A percentile compares a stretch with the other conserved stretches of the same genome.
phyloP scores from a whole-genome alignment of 1,139 yeast species.

The Lodderomyces jiufengensis region DNA sequence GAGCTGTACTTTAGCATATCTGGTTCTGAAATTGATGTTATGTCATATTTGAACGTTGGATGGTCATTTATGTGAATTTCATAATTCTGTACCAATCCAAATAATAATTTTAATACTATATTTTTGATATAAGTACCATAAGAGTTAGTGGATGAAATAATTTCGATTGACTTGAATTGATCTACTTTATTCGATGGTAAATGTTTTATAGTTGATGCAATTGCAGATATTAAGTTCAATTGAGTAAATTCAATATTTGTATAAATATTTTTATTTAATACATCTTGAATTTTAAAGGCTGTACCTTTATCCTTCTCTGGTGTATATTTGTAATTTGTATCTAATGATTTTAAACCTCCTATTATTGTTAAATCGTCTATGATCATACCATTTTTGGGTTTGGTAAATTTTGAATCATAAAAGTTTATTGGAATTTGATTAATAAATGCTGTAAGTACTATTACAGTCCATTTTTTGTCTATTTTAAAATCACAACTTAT shows the following conservation, averaged over 20 bases:
- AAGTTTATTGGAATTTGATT: slow-evolving; percentile 14
- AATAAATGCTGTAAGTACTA: slow-evolving; percentile 13
- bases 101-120: slow-evolving; percentile 28
- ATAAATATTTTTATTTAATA: slow-evolving; percentile 14
- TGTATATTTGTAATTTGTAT: slow-evolving; percentile 24
- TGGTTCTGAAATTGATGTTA: slow-evolving; percentile 8
- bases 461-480: slow-evolving; percentile 11
- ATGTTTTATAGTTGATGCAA: slow-evolving; percentile 60
- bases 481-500: slow-evolving; percentile 6
- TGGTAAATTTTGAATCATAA: slow-evolving; percentile 9
- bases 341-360: too few species aligned
- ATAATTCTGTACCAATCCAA: slow-evolving; percentile 21
- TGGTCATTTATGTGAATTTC: slow-evolving; percentile 6
- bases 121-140: slow-evolving; percentile 21
- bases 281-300: slow-evolving; percentile 23
- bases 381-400: neutral
- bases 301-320: slow-evolving; percentile 38
- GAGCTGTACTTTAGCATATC: neutral
- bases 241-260: slow-evolving; percentile 48
- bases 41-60: slow-evolving; percentile 4
- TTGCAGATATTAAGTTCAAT: slow-evolving; percentile 57
- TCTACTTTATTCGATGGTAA: slow-evolving; percentile 43
- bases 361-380: neutral
- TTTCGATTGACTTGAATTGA: slow-evolving; percentile 42
- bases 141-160: slow-evolving; percentile 16